Conservation (phyloP, 257 asterid genomes). For the Thymus mandschuricus region DNA sequence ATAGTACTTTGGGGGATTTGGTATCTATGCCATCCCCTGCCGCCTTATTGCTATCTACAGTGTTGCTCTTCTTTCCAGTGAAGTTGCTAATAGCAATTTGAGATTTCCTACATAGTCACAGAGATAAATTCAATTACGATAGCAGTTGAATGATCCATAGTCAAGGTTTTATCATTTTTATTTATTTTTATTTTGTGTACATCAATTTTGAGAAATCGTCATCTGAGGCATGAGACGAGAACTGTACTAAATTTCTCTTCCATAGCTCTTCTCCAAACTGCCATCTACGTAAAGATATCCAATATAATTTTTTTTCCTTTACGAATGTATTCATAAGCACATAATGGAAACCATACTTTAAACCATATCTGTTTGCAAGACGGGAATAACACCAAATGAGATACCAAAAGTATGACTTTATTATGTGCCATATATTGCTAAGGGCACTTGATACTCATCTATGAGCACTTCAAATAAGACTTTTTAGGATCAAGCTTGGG, state of each 20-base stretch:
- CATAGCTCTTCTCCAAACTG: neutral
- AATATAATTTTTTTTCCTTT: neutral
- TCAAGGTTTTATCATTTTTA: too few species aligned
- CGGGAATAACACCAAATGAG: neutral
- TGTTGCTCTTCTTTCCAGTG: conserved; percentile 55
- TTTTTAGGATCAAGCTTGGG: neutral
- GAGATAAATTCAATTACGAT: conserved; percentile 22
- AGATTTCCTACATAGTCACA: conserved; percentile 65
- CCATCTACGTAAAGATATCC: neutral
- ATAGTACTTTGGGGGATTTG: conserved; percentile 67
- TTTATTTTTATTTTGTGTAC: neutral
- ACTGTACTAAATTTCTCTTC: neutral
- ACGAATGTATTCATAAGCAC: neutral
- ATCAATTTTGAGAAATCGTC: conserved; percentile 2
- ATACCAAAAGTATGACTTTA: conserved; percentile 1
- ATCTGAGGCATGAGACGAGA: conserved; percentile 7
- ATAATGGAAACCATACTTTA: neutral
- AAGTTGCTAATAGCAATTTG: conserved; percentile 81
- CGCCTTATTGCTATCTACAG: conserved; percentile 41
- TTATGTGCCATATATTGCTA: neutral
- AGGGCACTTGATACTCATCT: neutral
- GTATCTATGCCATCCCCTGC: conserved; percentile 38
- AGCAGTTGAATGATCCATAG: conserved; percentile 9
- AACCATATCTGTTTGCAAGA: neutral
- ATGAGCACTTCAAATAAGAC: neutral